Base-by-base conservation (phyloP, 1,284 basidiomycete species). In the Irpex rosettiformis region DNA sequence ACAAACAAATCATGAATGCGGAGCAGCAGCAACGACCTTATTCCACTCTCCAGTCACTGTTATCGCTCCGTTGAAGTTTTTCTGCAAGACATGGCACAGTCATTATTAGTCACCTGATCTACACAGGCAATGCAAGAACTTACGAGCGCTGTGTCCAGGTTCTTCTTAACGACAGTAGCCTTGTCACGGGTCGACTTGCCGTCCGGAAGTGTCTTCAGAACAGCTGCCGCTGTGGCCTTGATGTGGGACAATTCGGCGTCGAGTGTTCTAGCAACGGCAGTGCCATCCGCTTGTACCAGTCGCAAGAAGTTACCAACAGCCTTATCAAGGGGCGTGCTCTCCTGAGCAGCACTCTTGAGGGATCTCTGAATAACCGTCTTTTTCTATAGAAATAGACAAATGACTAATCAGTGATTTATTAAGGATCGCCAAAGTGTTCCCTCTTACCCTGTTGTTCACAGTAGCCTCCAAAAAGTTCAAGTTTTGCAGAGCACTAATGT, bases 141-240 rank as follows among this genome's bases (percentile, higher is more conserved):
- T 43, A 57, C 56, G 6, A 57, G 22, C 18, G 56, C 56, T 8
- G 30, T 24, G 21, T 52, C 18, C 3, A 57, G 42, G 25, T 57
- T 30, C 45, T 37, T 42, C 51, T 52, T 53, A n/a, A 57, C 37
- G 21, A 42, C 49, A 40, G 28, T 49, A 21, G 51, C 51, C 18
- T 42, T 30, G 30, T 53, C 56, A 30, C 56, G 56, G 33, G 24
- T 52, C 13, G 25, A n/a, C 49, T 52, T 54, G 37, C 53, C 53
- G 24, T 54, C 53, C n/a, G 53, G 53, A 7, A 54, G 37, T 16
- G 8, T 40, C 11, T 27, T 29, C 10, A 54, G 53, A 45, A 42
- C 53, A n/a, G 22, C n/a, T 18, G 49, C 49, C 27, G 28, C 49
- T 21, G n/a, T 52, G 24, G 49, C 16, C 24, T 28, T 52, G 10